phyloP scores from a whole-genome alignment of 2,329 filamentous ascomycete species.

The Hawksworthiomyces lignivorus region DNA sequence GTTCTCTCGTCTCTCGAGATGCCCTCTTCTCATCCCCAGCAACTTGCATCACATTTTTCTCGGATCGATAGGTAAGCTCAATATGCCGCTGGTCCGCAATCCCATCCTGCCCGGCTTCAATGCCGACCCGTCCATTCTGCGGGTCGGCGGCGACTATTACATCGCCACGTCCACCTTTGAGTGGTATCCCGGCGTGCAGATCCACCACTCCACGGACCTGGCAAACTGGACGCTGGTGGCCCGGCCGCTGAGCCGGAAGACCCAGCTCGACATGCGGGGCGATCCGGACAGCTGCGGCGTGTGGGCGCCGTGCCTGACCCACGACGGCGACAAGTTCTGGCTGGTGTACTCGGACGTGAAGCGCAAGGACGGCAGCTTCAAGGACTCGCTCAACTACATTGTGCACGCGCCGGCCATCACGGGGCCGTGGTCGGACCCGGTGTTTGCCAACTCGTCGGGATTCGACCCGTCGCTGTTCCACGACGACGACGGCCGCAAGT shows the following conservation, averaged over 20 bases:
- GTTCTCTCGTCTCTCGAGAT: neutral
- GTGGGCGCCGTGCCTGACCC: constrained; percentile 58
- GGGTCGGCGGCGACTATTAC: constrained; percentile 31
- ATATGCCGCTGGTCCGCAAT: constrained; percentile 26
- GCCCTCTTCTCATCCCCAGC: too few species aligned
- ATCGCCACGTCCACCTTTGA: constrained; percentile 46
- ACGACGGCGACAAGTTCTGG: constrained; percentile 54
- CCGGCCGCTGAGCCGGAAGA: constrained; percentile 32
- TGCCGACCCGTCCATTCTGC: constrained; percentile 39
- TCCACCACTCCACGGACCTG: constrained; percentile 45
- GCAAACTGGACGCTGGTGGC: constrained; percentile 38
- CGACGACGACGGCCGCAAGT: constrained; percentile 47
- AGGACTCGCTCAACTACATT: constrained; percentile 38
- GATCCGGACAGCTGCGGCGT: constrained; percentile 52
- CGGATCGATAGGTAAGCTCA: too few species aligned
- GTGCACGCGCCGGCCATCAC: constrained; percentile 44
- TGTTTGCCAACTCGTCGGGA: constrained; percentile 44
- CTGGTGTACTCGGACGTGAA: constrained; percentile 61
- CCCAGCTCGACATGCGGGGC: constrained; percentile 42
- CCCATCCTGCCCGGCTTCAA: constrained; percentile 51
- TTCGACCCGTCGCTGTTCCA: constrained; percentile 57
- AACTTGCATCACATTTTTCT: too few species aligned
- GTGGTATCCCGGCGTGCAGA: constrained; percentile 43
- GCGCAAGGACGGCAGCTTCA: constrained; percentile 57
- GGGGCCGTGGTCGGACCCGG: constrained; percentile 55